phyloP scores from a whole-genome alignment of 2,329 filamentous ascomycete genomes.

The Alternaria triticimaculans region DNA sequence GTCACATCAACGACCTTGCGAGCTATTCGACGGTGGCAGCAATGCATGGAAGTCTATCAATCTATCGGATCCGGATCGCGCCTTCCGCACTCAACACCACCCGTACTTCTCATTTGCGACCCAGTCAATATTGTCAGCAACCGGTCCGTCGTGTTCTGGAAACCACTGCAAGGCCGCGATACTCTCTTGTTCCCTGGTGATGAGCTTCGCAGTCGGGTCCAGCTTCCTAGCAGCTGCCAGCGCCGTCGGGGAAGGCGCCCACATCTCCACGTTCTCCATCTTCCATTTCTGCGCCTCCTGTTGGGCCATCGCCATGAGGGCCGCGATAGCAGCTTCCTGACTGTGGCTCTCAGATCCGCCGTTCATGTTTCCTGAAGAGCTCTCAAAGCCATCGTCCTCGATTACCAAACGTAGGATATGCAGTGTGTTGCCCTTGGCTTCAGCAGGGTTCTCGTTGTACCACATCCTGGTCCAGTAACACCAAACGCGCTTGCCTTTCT shows the following conservation, averaged over 20 bases:
- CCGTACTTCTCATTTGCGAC: slow-evolving; percentile 77
- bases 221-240: slow-evolving; percentile 54
- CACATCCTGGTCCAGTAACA: slow-evolving; percentile 74
- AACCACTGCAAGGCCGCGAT: slow-evolving; percentile 78
- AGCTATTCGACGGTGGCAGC: neutral
- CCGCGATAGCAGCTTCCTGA: slow-evolving; percentile 58
- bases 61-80: neutral
- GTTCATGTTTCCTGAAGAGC: slow-evolving; percentile 29
- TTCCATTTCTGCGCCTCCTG: slow-evolving; percentile 74
- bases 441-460: slow-evolving; percentile 61
- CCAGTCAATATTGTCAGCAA: slow-evolving; percentile 68
- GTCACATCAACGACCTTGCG: neutral
- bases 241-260: slow-evolving; percentile 73
- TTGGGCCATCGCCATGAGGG: slow-evolving; percentile 71
- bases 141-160: slow-evolving; percentile 50
- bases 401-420: slow-evolving; percentile 73
- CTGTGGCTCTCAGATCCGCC: slow-evolving; percentile 16
- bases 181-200: slow-evolving; percentile 68
- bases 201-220: slow-evolving; percentile 57
- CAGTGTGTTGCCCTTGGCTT: slow-evolving; percentile 68
- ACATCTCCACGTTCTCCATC: slow-evolving; percentile 74
- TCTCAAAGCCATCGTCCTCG: slow-evolving; percentile 59
- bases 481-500: slow-evolving; percentile 68
- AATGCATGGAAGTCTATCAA: neutral
- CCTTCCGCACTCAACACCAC: slow-evolving; percentile 66